These are phyloP conservation scores for Solanum chiquidenum DNA, from an alignment of 257 asterid species.

Conservation along the genomic window DNA sequence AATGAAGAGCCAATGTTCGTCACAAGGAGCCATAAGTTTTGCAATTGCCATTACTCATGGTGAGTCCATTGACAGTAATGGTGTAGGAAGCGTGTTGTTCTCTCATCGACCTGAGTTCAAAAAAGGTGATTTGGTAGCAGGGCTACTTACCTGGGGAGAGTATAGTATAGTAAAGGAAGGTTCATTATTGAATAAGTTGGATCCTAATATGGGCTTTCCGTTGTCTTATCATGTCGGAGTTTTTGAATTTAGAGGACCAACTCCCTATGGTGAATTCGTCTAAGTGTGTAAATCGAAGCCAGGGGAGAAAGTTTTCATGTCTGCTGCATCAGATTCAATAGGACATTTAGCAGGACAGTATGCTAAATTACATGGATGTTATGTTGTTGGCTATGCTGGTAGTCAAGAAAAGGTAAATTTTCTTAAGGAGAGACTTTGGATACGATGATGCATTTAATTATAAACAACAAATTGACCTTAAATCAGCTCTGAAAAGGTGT, in stretches of 20 bases:
- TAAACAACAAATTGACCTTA: constrained; percentile 51
- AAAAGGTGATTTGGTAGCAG: constrained; percentile 49
- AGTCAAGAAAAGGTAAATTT: constrained; percentile 36
- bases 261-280: constrained; percentile 65
- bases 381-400: constrained; percentile 66
- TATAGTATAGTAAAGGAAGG: constrained; percentile 36
- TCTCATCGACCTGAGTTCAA: constrained; percentile 32
- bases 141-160: constrained; percentile 67
- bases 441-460: constrained; percentile 80
- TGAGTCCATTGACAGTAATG: constrained; percentile 45
- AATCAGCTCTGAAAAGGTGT: constrained; percentile 41
- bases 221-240: too few species aligned
- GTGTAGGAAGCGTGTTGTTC: constrained; percentile 64
- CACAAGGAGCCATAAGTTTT: constrained; percentile 28
- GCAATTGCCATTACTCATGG: constrained; percentile 29
- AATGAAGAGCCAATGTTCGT: constrained; percentile 37
- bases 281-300: constrained; percentile 55
- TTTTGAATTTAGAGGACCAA: not conserved
- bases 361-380: constrained; percentile 59
- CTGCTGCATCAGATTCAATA: constrained; percentile 71
- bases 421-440: constrained; percentile 60
- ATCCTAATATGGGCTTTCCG: constrained; percentile 1
- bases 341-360: constrained; percentile 71
- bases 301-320: constrained; percentile 48
- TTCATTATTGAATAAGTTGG: constrained; percentile 48